Base-by-base conservation (phyloP, 2,329 filamentous ascomycete genomes). In the Trichoderma koningii region DNA sequence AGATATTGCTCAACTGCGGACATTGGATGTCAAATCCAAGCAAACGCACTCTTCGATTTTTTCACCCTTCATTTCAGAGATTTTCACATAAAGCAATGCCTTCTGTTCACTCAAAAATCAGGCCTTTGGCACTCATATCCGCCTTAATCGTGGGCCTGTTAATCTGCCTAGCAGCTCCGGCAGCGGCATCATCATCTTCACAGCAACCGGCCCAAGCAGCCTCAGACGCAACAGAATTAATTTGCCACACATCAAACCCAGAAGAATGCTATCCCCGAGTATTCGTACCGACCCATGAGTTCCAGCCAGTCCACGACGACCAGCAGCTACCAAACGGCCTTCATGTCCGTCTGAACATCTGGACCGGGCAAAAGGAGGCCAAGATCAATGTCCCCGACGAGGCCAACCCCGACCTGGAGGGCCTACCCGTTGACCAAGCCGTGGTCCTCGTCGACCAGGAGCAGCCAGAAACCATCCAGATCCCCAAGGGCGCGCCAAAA, bases 311-410 rank as follows among this genome's bases (percentile, higher is more conserved):
- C 47, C 85, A 81, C 66, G 81, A 85, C 42, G 88, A 89, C 69
- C 88, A 91, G 73, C 83, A 89, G 44, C 72, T 91, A 3, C 88
- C 88, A 1, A 76, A 80, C 0, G 88, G 88, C 6, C 81, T 91
- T 5, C 88, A 91, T 72, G 82, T 90, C 59, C 84, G 87, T 45
- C 76, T 91, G 63, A 85, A 91, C 71, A 80, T 91, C 53, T 81
- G 81, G 69, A 87, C 87, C 0, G 88, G 88, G 23, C 70, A 81
- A 69, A 88, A 86, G 69, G 86, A 89, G 73, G 88, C 88, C 69
- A 88, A 89, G 71, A 79, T 90, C 67, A 85, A 90, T 73, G 80
- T 87, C 19, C 85, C 85, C 0, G 78, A 78, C 14, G 85, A 88
- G 68, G 72, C 75, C 19, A 76, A 80, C 56, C 73, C 80, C 17